Evolutionary conservation across 768 basidiomycete species (phyloP).

Genomic region (Hericium erinaceus): DNA sequence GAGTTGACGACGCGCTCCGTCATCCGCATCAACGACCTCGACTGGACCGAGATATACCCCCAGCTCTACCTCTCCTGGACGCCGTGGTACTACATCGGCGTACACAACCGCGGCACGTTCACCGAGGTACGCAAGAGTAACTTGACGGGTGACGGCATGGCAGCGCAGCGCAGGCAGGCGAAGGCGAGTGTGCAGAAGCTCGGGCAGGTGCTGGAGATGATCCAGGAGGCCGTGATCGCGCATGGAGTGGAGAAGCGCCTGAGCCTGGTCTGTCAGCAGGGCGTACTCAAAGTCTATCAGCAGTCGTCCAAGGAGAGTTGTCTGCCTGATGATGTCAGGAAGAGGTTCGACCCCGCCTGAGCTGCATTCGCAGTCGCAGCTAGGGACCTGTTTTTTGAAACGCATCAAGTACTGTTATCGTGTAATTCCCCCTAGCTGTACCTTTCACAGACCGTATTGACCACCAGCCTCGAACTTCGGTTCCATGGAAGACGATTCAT

Average conservation of each 20-base stretch:
- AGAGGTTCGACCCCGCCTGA: background rate
- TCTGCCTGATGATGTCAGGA: background rate
- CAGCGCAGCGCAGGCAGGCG: background rate
- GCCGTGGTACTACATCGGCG: background rate
- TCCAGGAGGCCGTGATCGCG: background rate
- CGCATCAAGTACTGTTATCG: no score
- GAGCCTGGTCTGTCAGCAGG: background rate
- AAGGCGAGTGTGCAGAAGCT: constrained; percentile 20
- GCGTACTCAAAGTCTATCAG: background rate
- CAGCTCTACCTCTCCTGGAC: constrained; percentile 34
- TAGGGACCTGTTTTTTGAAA: no score
- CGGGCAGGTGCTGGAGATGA: constrained; percentile 1
- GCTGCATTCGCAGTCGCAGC: background rate
- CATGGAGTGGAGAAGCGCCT: background rate
- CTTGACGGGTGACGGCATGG: background rate
- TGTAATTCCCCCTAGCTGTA: no score
- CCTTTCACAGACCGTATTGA: no score
- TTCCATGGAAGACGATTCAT: no score
- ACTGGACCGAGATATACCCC: constrained; percentile 52
- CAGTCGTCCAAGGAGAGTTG: background rate
- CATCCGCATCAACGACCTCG: constrained; percentile 23
- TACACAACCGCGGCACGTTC: background rate
- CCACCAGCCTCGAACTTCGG: no score
- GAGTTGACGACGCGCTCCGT: constrained; percentile 27
- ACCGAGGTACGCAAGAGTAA: background rate